Evolutionary conservation across 1,284 basidiomycete species (phyloP).

Genomic region (Cutaneotrichosporon cavernicola): DNA sequence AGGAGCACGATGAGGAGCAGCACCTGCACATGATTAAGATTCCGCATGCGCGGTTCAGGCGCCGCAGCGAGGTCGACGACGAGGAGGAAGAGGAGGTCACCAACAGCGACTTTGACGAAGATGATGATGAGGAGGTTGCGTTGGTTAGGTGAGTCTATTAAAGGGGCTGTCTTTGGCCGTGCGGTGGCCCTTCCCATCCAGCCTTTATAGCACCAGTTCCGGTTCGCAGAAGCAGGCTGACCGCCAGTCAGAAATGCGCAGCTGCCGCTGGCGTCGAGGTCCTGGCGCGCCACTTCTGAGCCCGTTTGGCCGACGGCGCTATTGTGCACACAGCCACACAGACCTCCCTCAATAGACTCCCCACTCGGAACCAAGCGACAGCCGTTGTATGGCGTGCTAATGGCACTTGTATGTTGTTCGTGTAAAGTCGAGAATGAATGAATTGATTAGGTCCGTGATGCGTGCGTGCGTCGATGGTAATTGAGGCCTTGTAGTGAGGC

Average conservation of each 20-base stretch:
- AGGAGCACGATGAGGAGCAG: constrained; percentile 13
- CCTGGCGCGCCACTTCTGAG: constrained; percentile 43
- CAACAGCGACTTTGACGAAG: constrained; percentile 42
- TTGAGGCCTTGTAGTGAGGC: background rate
- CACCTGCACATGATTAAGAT: constrained; percentile 16
- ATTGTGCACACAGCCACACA: background rate
- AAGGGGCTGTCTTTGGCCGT: background rate
- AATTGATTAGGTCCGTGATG: background rate
- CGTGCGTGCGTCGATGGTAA: background rate
- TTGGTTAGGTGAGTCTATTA: constrained; percentile 13
- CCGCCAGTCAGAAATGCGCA: constrained; percentile 9
- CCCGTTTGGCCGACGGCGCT: background rate
- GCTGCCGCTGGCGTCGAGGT: constrained; percentile 50
- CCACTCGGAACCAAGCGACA: background rate
- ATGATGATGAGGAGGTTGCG: constrained; percentile 41
- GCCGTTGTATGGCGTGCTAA: background rate
- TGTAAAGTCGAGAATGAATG: background rate
- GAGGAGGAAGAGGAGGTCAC: constrained; percentile 37
- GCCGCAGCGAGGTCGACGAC: constrained; percentile 30
- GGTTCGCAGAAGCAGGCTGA: constrained; percentile 1
- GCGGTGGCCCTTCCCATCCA: too few relatives aligned
- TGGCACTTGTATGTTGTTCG: constrained; percentile 1
- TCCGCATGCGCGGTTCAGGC: constrained; percentile 15
- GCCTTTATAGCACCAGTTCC: background rate
- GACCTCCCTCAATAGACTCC: background rate